Conservation (phyloP, 768 basidiomycete genomes). For the Mycena galopus region DNA sequence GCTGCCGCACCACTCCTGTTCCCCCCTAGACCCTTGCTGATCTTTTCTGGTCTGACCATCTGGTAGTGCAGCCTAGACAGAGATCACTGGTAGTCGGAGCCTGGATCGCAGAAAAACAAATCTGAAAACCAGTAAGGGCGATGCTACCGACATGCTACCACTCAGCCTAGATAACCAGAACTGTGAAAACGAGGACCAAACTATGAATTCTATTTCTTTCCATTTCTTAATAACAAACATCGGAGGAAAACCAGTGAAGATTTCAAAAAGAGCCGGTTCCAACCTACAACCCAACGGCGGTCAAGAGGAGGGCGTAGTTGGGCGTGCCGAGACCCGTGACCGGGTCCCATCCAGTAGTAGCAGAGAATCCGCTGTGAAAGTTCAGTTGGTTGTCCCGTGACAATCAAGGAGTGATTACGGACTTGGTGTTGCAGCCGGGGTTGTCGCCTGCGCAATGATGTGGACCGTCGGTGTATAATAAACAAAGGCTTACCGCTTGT, state of each 20-base stretch:
- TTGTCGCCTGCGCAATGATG: background rate
- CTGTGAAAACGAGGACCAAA: no score
- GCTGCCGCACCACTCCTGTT: no score
- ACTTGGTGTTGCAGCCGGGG: conserved; percentile 28
- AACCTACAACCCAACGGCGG: conserved; percentile 18
- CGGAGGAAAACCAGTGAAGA: background rate
- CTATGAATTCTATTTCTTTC: no score
- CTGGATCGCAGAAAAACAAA: no score
- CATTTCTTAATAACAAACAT: no score
- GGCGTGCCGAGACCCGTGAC: conserved; percentile 25
- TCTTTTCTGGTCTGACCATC: no score
- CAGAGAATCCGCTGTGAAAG: conserved; percentile 8
- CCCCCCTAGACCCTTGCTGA: no score
- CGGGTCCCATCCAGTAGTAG: conserved; percentile 11
- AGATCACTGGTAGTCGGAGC: no score
- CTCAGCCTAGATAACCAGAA: no score
- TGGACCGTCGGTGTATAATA: background rate
- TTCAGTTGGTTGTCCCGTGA: background rate
- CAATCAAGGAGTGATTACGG: background rate
- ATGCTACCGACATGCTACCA: no score
- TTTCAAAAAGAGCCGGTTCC: background rate
- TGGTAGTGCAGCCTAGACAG: no score
- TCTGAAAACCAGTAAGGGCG: no score
- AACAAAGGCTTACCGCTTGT: background rate
- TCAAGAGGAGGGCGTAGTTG: conserved; percentile 2